Evolutionary conservation across 139 green algal species (phyloP), one percentile per base, ranked within the genome.

Genomic region (Zygnema circumcarinatum): DNA sequence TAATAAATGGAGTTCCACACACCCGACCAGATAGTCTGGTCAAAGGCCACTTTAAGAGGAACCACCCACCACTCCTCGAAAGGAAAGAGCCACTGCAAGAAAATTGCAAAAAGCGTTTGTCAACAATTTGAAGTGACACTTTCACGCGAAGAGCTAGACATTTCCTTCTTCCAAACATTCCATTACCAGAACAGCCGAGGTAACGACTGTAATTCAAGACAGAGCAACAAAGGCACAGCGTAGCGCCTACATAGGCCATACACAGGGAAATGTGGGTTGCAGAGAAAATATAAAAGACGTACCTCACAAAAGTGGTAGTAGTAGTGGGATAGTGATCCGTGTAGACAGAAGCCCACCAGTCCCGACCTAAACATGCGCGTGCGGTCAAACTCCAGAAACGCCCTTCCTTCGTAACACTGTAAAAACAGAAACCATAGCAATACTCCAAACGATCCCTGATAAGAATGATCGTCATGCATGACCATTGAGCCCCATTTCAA

Each of bases 1-100:
- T 88, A 90, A 79, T 90, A 90, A 68, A 90, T 87, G 42, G 38
- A 62, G 42, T 88, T 87, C 85, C 85, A 90, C 56, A 87, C 76
- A 39, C 53, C 79, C 33, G 78, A 76, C 76, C 76, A 87, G 40
- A 90, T 75, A 7, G 85, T 90, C 52, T 90, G 85, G 85, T 90
- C 85, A 35, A 90, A 67, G 3, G 42, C 76, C 31, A 90, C 56
- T 67, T 90, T 90, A 39, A 85, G 21, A 62, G 38, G 35, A 36
- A 83, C 81, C 47, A 67, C 67, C 81, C 67, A 83, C 81, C 67
- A 80, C 16, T 35, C 47, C 52, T 86, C 38, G 79, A 39, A 86
- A n/a, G 79, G 79, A 39, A 86, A 76, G 7, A 83, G 75, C 75
- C 75, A 83, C 75, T 83, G 75, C 75, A 40, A 11, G 22, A 87